Evolutionary conservation across 495 filamentous ascomycete genomes (phyloP), one percentile per base, ranked within the genome.

Genomic region (Hyaloscypha hepaticicola): DNA sequence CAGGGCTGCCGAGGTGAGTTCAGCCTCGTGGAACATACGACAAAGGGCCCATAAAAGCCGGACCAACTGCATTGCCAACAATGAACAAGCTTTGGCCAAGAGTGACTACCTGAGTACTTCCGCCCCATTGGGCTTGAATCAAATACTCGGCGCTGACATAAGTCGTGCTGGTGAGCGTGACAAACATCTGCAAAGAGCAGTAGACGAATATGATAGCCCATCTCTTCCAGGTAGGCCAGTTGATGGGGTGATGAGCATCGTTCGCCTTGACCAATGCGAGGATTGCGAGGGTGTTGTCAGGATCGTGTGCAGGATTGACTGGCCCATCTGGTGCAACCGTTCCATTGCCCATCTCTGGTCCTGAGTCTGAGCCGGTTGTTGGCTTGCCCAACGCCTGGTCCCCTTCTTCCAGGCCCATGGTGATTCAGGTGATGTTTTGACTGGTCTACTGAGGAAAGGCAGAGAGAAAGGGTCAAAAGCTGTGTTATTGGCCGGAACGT

Each of bases 71-170:
- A 70, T 90, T 90, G 3, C 90, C 90, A n/a, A 91, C 60, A 33
- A 93, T 88, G 76, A 91, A 94, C 60, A 92, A 77, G 34, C 88
- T 91, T 29, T 93, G 77, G 29, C 89, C 90, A 0, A 92, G 77
- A 28, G 87, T 88, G 19, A 85, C 83, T 3, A 91, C 75, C 59
- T 87, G 75, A 5, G 72, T 70, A 12, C 69, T 72, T 11, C 70
- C 70, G 26, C 73, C 75, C 58, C 71, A 76, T 58, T 71, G 71
- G 45, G 67, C 68, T 38, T 73, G 61, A 31, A 75, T 65, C 31
- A 72, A 58, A 38, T 61, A 69, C 57, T 77, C 74, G n/a, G 69
- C 70, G 29, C 74, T 71, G 25, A 76, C 65, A 55, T 75, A 77
- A 7, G 73, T 68, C n/a, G 75, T 76, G 21, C 70, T 69, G 16